Evolutionary conservation across 805 yeast genomes (phyloP).

Genomic region (Candida dajiaensis): DNA sequence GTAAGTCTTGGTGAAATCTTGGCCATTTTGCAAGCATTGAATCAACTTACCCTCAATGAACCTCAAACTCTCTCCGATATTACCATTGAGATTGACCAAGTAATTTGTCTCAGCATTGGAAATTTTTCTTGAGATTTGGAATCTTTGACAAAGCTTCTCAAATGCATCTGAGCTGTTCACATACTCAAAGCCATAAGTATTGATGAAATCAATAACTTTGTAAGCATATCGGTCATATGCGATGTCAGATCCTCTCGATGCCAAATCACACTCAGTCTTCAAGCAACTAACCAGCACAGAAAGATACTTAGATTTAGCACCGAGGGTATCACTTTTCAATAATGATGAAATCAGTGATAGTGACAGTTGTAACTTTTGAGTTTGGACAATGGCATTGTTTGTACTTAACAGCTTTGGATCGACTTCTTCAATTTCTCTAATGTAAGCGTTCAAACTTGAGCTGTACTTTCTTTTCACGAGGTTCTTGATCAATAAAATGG

Average conservation of each 20-base stretch:
- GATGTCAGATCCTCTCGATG: slow-evolving; percentile 1
- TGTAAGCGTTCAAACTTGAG: slow-evolving; percentile 12
- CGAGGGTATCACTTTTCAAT: slow-evolving; percentile 7
- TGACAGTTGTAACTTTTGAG: slow-evolving; percentile 17
- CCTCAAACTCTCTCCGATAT: slow-evolving; percentile 12
- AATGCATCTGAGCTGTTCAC: slow-evolving; percentile 11
- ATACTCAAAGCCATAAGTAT: slow-evolving; percentile 11
- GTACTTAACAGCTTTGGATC: slow-evolving; percentile 13
- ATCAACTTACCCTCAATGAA: slow-evolving; percentile 12
- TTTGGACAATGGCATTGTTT: slow-evolving; percentile 12
- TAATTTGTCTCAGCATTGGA: slow-evolving; percentile 7
- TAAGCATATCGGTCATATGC: slow-evolving; percentile 9
- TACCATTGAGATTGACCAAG: slow-evolving; percentile 10
- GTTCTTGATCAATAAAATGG: slow-evolving; percentile 12
- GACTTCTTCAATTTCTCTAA: slow-evolving; percentile 14
- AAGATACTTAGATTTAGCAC: slow-evolving; percentile 10
- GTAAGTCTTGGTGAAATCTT: slow-evolving; percentile 6
- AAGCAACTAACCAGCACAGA: slow-evolving; percentile 12
- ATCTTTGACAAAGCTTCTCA: slow-evolving; percentile 7
- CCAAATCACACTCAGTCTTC: slow-evolving; percentile 10
- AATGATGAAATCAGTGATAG: slow-evolving; percentile 12
- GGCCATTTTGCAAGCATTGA: slow-evolving; percentile 4
- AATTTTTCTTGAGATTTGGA: slow-evolving; percentile 6
- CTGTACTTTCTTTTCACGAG: slow-evolving; percentile 9
- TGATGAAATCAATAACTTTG: slow-evolving; percentile 14